Base-by-base conservation (phyloP, 2,329 filamentous ascomycete genomes). In the Metarhizium sp. region DNA sequence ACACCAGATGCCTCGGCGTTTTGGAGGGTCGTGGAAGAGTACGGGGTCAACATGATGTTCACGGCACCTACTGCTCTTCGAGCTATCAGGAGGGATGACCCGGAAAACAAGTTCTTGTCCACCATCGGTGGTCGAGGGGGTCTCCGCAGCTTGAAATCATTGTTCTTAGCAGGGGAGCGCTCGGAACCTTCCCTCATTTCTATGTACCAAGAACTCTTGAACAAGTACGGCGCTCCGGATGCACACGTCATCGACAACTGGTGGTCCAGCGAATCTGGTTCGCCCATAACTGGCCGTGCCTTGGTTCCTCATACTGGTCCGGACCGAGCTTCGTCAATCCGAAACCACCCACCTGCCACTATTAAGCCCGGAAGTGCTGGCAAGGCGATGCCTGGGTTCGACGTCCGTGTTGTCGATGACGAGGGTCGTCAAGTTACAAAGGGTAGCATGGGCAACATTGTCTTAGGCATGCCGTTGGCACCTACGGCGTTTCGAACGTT, bases 321-420 rank as follows among this genome's bases (percentile, higher is more conserved):
- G 52, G 71, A 84, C 57, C 77, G 81, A 51, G 69, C 66, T 13
- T 76, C 75, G 4, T 66, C 69, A 16, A 64, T 69, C 16, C 72
- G 72, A 34, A 63, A 66, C 29, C 67, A 72, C 47, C 64, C 67
- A 5, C 69, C 70, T 43, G 80, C 86, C 2, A 68, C 73, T 0
- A 82, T 92, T 66, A 91, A 87, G 62, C 88, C 91, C 1, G 92
- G 92, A 1, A 92, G 88, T 58, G 92, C 92, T 5, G 92, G 92
- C 0, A 94, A 95, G 67, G 81, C 91, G 0, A 90, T 95, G 85
- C 92, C 91, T 0, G 92, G 92, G 0, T 96, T 95, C 63, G 89
- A 96, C 63, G 87, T 96, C 3, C 80, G 86, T 16, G 78, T 92
- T 14, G 90, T 96, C 2, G 84, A 95, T 66, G 91, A 96, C 63